Percentiles rank a stretch among this genome's conserved stretches.
These are phyloP conservation scores for Salicornia ramosissima DNA, from an alignment of 148 eudicot genomes.

Conservation along the genomic window DNA sequence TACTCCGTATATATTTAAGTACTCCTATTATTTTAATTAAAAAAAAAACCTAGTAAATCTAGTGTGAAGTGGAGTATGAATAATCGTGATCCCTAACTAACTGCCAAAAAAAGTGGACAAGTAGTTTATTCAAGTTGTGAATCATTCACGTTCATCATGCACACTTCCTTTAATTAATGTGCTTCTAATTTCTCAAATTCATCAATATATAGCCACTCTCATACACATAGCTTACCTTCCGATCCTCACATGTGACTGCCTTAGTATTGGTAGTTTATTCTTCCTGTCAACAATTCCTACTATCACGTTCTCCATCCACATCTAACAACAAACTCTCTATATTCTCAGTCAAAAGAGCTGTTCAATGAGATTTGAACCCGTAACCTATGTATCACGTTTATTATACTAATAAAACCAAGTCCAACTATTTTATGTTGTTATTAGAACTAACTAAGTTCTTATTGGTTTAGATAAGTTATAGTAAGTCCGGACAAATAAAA, in stretches of 20 bases:
- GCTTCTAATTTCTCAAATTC: background rate
- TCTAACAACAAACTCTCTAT: too few species aligned
- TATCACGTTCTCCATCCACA: background rate
- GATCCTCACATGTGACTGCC: background rate
- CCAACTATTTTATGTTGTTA: too few species aligned
- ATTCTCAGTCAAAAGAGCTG: too few species aligned
- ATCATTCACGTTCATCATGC: conserved; percentile 28
- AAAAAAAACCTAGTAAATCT: background rate
- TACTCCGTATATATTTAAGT: too few species aligned
- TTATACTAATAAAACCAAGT: too few species aligned
- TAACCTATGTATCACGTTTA: too few species aligned
- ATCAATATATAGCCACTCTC: background rate
- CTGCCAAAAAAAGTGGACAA: background rate
- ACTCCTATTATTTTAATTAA: too few species aligned
- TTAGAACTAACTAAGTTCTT: too few species aligned
- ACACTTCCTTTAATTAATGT: background rate
- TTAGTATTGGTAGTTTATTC: background rate
- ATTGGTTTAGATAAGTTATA: too few species aligned
- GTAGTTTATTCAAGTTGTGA: conserved; percentile 13
- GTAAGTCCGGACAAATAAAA: too few species aligned
- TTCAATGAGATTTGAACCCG: too few species aligned
- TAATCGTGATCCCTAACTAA: background rate
- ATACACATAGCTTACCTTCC: too few species aligned
- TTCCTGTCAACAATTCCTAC: background rate
- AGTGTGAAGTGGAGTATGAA: background rate